Percentiles rank a stretch among this genome's conserved stretches.
phyloP scores from a whole-genome alignment of 441 rosid genomes.

The Populus hybrid region DNA sequence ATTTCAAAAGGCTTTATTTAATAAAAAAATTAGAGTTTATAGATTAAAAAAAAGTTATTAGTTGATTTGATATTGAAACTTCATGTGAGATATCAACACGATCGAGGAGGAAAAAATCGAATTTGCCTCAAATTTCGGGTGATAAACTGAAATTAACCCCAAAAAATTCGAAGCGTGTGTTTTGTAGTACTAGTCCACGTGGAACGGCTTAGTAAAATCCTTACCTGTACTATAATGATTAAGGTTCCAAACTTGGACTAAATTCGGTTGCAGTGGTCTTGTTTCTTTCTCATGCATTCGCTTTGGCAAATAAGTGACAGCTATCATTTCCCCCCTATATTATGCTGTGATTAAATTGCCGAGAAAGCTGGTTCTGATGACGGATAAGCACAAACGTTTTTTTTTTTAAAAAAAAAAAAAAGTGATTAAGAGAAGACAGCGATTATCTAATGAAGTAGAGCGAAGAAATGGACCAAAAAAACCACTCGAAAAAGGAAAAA shows the following conservation, averaged over 20 bases:
- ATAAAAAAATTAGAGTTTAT: no score
- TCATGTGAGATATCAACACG: no score
- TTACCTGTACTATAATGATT: slow-evolving; percentile 21
- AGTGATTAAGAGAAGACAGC: no score
- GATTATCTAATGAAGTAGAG: neutral
- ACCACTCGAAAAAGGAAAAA: neutral
- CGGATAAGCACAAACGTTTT: slow-evolving; percentile 4
- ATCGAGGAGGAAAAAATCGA: no score
- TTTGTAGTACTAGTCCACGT: slow-evolving; percentile 8
- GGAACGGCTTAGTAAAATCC: slow-evolving; percentile 12
- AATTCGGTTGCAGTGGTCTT: slow-evolving; percentile 10
- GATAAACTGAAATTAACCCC: neutral
- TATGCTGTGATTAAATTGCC: slow-evolving; percentile 1
- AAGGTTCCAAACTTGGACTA: slow-evolving; percentile 17
- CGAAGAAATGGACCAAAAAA: neutral
- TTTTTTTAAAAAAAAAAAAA: no score
- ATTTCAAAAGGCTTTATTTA: no score
- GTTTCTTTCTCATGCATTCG: slow-evolving; percentile 19
- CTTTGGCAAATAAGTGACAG: slow-evolving; percentile 14
- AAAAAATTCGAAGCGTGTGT: neutral
- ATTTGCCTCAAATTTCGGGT: neutral
- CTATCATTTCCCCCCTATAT: slow-evolving; percentile 1
- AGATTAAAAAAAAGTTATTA: no score
- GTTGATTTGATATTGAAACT: no score
- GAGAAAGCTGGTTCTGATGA: neutral